Evolutionary conservation across 768 basidiomycete genomes (phyloP), one percentile per base, ranked within the genome.

Genomic region (Calocybe gangraenosa): DNA sequence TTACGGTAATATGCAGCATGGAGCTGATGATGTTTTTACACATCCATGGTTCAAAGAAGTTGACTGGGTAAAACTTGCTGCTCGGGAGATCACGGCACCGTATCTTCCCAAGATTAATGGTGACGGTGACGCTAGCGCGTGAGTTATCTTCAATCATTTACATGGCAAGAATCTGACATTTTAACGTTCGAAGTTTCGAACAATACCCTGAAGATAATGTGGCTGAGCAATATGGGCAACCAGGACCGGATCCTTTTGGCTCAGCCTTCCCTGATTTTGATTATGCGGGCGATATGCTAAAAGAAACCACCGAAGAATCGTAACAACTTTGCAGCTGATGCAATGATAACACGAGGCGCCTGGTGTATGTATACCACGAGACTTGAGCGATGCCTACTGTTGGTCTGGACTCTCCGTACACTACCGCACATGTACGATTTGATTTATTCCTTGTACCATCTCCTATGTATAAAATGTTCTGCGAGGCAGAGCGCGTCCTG

Each of bases 51-150:
- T 97, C 61, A 71, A 79, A 33, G 93, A 97, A 66, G 93, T 97
- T 17, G 86, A 92, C 52, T 97, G 93, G 93, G 76, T 76, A 38
- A 84, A 81, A 65, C 66, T 97, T 42, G 77, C 75, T 56, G 74
- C 75, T 38, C 73, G 92, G 54, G 92, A 97, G 58, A 97, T 99
- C 44, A 88, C 87, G 11, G 90, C 96, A 18, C 96, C 96, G 2
- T 99, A 96, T 67, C 69, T 97, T 40, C 96, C 96, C 10, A 86
- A 86, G 61, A 92, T 97, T 38, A 78, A 71, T 25, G 85, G 92
- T 7, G 96, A 97, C 9, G 96, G 96, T 1, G 96, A 99, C 64
- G 88, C 95, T 4, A 92, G 89, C 81, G 87, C 87, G 87, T 90
- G 61, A 64, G 87, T 79, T 22, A 6, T 28, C 30, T 40, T 42